Percentiles rank a stretch among this genome's conserved stretches.
Conservation (phyloP, 108 stramenopile species). For the Conticribra weissflogii region DNA sequence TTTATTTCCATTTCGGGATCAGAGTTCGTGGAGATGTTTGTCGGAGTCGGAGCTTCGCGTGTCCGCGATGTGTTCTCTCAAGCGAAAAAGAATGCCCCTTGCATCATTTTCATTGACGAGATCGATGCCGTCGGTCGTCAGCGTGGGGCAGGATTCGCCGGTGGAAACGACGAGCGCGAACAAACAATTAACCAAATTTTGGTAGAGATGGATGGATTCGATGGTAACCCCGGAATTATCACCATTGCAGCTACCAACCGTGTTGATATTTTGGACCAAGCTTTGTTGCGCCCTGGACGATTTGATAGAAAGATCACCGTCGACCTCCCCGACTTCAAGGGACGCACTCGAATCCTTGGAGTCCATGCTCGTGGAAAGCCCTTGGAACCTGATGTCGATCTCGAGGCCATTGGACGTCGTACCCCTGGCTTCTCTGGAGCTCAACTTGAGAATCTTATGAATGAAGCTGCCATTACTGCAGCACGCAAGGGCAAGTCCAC, state of each 20-base stretch:
- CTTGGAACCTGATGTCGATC: conserved; percentile 90
- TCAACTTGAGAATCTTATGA: conserved; percentile 95
- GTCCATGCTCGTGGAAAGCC: conserved; percentile 94
- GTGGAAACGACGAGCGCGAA: conserved; percentile 96
- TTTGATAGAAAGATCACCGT: conserved; percentile 98
- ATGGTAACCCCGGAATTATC: conserved; percentile 94
- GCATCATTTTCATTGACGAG: conserved; percentile 99
- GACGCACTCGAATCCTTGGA: conserved; percentile 90
- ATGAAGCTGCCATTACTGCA: conserved; percentile 96
- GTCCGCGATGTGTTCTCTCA: conserved; percentile 94
- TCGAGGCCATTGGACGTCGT: conserved; percentile 88
- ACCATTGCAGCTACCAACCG: conserved; percentile 99
- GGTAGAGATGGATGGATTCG: conserved; percentile 98
- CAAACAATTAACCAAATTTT: conserved; percentile 99
- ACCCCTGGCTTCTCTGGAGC: conserved; percentile 99
- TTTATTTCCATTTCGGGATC: conserved; percentile 92
- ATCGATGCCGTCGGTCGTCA: conserved; percentile 96
- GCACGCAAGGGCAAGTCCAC: conserved; percentile 74
- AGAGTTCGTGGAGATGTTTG: conserved; percentile 97
- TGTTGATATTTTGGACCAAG: conserved; percentile 94
- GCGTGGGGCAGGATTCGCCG: conserved; percentile 87
- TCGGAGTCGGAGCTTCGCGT: conserved; percentile 93
- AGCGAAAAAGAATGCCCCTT: conserved; percentile 91
- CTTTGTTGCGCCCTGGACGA: conserved; percentile 96
- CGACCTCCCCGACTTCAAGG: conserved; percentile 94